These are phyloP conservation scores for Aureobasidium sp. DNA, from an alignment of 2,329 filamentous ascomycete species.

Conservation along the genomic window DNA sequence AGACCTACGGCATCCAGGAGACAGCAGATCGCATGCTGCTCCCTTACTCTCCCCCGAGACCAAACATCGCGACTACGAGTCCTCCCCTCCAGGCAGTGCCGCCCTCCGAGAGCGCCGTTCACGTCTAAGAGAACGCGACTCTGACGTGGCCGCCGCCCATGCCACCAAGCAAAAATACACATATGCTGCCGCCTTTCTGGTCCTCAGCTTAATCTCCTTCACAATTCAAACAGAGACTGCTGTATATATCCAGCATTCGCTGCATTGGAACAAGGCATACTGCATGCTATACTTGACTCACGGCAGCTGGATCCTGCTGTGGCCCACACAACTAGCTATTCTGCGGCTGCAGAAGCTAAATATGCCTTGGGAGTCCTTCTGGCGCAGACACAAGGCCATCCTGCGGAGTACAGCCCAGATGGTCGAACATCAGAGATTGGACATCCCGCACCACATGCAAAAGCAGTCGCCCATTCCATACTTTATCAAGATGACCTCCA, in stretches of 20 bases:
- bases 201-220: constrained; percentile 78
- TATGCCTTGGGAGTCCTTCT: constrained; percentile 76
- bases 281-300: constrained; percentile 98
- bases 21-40: constrained; percentile 38
- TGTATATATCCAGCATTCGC: constrained; percentile 84
- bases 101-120: constrained; percentile 49
- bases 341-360: constrained; percentile 72
- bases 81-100: constrained; percentile 30
- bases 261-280: constrained; percentile 97
- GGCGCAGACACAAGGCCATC: constrained; percentile 63
- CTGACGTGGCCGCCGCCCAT: constrained; percentile 54
- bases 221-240: constrained; percentile 93
- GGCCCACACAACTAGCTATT: constrained; percentile 75
- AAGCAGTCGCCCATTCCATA: constrained; percentile 58
- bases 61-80: constrained; percentile 32
- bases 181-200: constrained; percentile 76
- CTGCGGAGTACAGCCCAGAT: constrained; percentile 68
- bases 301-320: constrained; percentile 84
- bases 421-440: constrained; percentile 73
- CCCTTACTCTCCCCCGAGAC: constrained; percentile 45
- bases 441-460: constrained; percentile 46
- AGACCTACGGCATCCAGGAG: constrained; percentile 37
- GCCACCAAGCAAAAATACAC: constrained; percentile 77
- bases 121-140: constrained; percentile 61
- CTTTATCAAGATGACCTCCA: constrained; percentile 69